A percentile compares a stretch with the other conserved stretches of the same genome.
phyloP scores from a whole-genome alignment of 2,329 filamentous ascomycete species.

The Simplicillium aogashimaense region DNA sequence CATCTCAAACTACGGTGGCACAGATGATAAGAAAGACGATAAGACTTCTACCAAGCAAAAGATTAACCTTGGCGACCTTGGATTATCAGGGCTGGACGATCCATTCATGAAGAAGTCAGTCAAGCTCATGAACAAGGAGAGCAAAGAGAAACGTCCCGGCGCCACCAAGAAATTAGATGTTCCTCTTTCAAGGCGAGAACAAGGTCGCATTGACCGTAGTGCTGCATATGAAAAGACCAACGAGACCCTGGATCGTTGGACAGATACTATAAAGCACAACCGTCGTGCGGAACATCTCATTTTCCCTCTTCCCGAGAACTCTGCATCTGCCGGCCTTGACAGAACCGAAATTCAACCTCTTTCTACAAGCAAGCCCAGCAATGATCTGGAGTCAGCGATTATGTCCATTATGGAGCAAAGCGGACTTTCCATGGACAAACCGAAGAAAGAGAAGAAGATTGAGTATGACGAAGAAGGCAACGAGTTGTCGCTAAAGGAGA shows the following conservation, averaged over 20 bases:
- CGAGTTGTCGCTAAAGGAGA: slow-evolving; percentile 59
- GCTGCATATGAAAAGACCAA: slow-evolving; percentile 87
- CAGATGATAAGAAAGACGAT: slow-evolving; percentile 36
- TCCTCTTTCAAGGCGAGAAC: slow-evolving; percentile 75
- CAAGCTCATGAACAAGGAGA: slow-evolving; percentile 60
- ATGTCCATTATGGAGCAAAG: slow-evolving; percentile 84
- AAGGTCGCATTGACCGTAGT: slow-evolving; percentile 71
- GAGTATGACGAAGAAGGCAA: slow-evolving; percentile 62
- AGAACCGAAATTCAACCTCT: slow-evolving; percentile 57
- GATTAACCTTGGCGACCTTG: slow-evolving; percentile 66
- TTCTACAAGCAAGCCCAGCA: slow-evolving; percentile 54
- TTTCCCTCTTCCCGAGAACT: slow-evolving; percentile 74
- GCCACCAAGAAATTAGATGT: slow-evolving; percentile 63
- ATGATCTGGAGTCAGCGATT: slow-evolving; percentile 77
- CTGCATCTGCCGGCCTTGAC: slow-evolving; percentile 48
- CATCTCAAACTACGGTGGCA: slow-evolving; percentile 58
- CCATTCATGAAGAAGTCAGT: slow-evolving; percentile 68
- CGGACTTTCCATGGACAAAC: slow-evolving; percentile 51
- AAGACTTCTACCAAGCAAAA: slow-evolving; percentile 47
- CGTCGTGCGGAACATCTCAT: slow-evolving; percentile 81
- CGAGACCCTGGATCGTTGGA: slow-evolving; percentile 83
- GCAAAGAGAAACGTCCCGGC: slow-evolving; percentile 36
- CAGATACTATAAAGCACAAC: slow-evolving; percentile 90
- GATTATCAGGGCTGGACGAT: slow-evolving; percentile 61
- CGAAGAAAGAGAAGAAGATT: slow-evolving; percentile 41